Evolutionary conservation across 2,329 filamentous ascomycete genomes (phyloP).

Genomic region (Penicillium sp.): DNA sequence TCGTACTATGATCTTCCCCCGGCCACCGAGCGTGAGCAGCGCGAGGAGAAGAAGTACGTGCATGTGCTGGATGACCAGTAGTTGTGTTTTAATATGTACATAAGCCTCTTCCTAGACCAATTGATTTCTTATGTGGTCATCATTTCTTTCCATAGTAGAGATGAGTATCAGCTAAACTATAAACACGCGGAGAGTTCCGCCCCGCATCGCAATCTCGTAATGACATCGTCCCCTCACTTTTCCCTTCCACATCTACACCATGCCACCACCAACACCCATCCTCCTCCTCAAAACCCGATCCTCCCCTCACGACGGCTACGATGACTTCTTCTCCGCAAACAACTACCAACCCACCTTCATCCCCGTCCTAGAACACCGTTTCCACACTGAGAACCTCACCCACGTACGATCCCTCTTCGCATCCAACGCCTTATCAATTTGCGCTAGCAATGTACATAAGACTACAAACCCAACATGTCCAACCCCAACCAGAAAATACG

Average conservation of each 20-base stretch:
- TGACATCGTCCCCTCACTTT: not conserved
- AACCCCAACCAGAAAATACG: conserved; percentile 30
- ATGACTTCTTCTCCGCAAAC: conserved; percentile 39
- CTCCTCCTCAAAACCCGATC: conserved; percentile 47
- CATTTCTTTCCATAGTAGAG: not conserved
- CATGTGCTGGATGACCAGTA: conserved; percentile 88
- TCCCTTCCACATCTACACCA: conserved; percentile 5
- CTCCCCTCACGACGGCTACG: conserved; percentile 41
- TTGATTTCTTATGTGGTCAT: conserved; percentile 31
- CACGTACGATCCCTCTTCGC: conserved; percentile 34
- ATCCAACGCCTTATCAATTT: conserved; percentile 24
- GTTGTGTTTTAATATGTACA: conserved; percentile 37
- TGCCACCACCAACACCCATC: conserved; percentile 29
- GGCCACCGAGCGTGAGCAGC: conserved; percentile 87
- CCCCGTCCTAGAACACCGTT: conserved; percentile 44
- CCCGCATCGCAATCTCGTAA: conserved; percentile 11
- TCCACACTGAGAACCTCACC: conserved; percentile 34
- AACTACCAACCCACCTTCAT: conserved; percentile 39
- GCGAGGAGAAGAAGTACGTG: conserved; percentile 92
- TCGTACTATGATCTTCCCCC: conserved; percentile 90
- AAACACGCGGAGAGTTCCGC: not conserved
- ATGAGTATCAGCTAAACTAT: no score
- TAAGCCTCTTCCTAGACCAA: conserved; percentile 35
- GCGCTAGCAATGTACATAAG: not conserved
- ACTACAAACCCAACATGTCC: not conserved